A percentile compares a stretch with the other conserved stretches of the same genome.
phyloP scores from a whole-genome alignment of 2,329 filamentous ascomycete species.

The Lecanicillium sp. region DNA sequence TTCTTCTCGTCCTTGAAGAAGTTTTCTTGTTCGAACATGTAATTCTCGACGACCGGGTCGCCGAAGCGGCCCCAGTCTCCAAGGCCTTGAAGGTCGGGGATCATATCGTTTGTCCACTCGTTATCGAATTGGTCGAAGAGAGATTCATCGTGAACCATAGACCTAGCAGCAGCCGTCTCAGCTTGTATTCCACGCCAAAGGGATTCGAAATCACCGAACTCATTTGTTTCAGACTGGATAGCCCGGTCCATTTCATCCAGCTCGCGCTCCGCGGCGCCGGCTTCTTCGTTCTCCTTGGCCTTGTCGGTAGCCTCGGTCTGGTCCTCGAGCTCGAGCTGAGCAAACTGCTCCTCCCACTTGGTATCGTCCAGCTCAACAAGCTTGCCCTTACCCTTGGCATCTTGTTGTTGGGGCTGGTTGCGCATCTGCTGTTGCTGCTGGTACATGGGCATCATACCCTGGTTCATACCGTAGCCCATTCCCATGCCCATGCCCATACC shows the following conservation, averaged over 20 bases:
- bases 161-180: slow-evolving; percentile 63
- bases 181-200: slow-evolving; percentile 80
- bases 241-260: slow-evolving; percentile 76
- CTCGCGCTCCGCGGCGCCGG: slow-evolving; percentile 72
- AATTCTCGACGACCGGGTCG: slow-evolving; percentile 78
- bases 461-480: slow-evolving; percentile 35
- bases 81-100: slow-evolving; percentile 52
- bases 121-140: slow-evolving; percentile 65
- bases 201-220: slow-evolving; percentile 82
- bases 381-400: slow-evolving; percentile 77
- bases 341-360: slow-evolving; percentile 96
- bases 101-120: slow-evolving; percentile 63
- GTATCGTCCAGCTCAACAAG: slow-evolving; percentile 89
- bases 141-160: slow-evolving; percentile 61
- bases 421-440: slow-evolving; percentile 37
- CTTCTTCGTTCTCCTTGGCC: slow-evolving; percentile 57
- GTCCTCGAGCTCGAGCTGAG: slow-evolving; percentile 70
- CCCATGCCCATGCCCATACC: slow-evolving; percentile 50
- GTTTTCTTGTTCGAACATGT: slow-evolving; percentile 94
- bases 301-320: slow-evolving; percentile 44
- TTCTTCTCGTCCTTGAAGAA: slow-evolving; percentile 74
- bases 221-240: slow-evolving; percentile 63
- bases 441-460: slow-evolving; percentile 50
- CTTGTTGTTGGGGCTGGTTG: slow-evolving; percentile 42
- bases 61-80: slow-evolving; percentile 61